Conservation (phyloP, 2,329 filamentous ascomycete genomes). For the Pochonia chlamydosporia region DNA sequence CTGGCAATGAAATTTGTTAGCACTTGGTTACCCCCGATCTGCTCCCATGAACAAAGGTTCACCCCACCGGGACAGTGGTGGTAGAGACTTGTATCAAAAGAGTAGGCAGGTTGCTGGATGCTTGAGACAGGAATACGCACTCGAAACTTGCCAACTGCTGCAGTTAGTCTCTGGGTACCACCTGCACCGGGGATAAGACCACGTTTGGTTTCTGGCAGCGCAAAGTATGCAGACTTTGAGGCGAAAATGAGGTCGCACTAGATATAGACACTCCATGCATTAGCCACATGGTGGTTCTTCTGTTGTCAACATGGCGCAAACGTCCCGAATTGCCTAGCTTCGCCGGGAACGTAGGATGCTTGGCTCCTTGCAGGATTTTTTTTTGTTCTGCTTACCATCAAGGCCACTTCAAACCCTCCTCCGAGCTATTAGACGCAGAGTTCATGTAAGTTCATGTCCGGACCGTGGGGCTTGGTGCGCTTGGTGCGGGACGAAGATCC, state of each 20-base stretch:
- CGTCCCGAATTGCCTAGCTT: background rate
- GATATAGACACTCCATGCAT: background rate
- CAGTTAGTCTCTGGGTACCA: slow-evolving; percentile 34
- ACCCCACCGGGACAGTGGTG: too few species aligned
- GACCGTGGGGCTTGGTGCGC: background rate
- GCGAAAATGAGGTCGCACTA: slow-evolving; percentile 35
- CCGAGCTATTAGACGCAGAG: slow-evolving; percentile 31
- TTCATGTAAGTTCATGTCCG: slow-evolving; percentile 7
- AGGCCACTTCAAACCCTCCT: slow-evolving; percentile 44
- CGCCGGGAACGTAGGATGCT: background rate
- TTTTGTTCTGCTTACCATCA: slow-evolving; percentile 38
- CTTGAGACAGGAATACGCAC: too few species aligned
- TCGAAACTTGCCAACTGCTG: slow-evolving; percentile 34
- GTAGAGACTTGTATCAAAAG: too few species aligned
- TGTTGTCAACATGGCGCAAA: background rate
- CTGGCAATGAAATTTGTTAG: slow-evolving; percentile 9
- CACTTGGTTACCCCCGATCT: background rate
- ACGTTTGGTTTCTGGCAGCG: slow-evolving; percentile 32
- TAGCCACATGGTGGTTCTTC: slow-evolving; percentile 6
- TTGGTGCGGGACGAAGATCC: background rate
- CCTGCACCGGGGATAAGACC: slow-evolving; percentile 35
- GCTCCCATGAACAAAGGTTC: too few species aligned
- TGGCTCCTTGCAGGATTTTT: slow-evolving; percentile 4
- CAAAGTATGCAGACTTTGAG: slow-evolving; percentile 28
- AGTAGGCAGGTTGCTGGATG: too few species aligned